A percentile compares a stretch with the other conserved stretches of the same genome.
These are phyloP conservation scores for Trametes villosa DNA, from an alignment of 768 basidiomycete genomes.

Conservation along the genomic window DNA sequence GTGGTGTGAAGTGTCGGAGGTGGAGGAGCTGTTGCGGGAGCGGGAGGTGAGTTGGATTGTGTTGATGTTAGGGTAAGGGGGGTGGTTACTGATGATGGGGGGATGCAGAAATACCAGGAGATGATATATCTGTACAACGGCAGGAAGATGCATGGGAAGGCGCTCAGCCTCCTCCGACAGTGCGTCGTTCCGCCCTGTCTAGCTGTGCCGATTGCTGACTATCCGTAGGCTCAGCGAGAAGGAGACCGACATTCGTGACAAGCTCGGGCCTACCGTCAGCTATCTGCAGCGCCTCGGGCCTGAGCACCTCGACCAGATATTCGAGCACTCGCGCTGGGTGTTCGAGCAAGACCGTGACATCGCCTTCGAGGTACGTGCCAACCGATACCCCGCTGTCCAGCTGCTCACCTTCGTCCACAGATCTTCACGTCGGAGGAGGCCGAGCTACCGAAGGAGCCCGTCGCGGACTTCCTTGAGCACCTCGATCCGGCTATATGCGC, in stretches of 20 bases:
- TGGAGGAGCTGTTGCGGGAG: constrained; percentile 82
- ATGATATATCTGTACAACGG: constrained; percentile 91
- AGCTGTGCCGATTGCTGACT: not conserved
- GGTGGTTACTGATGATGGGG: too few species aligned
- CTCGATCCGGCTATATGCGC: constrained; percentile 71
- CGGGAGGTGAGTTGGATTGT: constrained; percentile 60
- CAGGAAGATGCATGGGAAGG: constrained; percentile 94
- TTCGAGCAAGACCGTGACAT: constrained; percentile 73
- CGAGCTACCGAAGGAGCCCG: constrained; percentile 78
- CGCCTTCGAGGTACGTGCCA: constrained; percentile 67
- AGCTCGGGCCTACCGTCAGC: constrained; percentile 79
- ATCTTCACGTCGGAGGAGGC: constrained; percentile 96
- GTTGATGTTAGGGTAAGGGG: not conserved
- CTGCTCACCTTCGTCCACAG: constrained; percentile 42
- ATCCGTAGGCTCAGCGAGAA: constrained; percentile 73
- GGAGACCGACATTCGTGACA: constrained; percentile 77
- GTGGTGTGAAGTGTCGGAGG: constrained; percentile 96
- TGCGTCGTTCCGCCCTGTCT: constrained; percentile 42
- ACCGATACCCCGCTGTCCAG: not conserved
- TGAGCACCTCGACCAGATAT: constrained; percentile 79
- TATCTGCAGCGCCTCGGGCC: constrained; percentile 93
- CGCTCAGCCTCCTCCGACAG: constrained; percentile 83
- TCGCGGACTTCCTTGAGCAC: constrained; percentile 77
- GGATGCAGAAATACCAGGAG: constrained; percentile 91
- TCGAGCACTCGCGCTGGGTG: constrained; percentile 83